phyloP scores from a whole-genome alignment of 495 filamentous ascomycete genomes.

The Aspergillus diversus region DNA sequence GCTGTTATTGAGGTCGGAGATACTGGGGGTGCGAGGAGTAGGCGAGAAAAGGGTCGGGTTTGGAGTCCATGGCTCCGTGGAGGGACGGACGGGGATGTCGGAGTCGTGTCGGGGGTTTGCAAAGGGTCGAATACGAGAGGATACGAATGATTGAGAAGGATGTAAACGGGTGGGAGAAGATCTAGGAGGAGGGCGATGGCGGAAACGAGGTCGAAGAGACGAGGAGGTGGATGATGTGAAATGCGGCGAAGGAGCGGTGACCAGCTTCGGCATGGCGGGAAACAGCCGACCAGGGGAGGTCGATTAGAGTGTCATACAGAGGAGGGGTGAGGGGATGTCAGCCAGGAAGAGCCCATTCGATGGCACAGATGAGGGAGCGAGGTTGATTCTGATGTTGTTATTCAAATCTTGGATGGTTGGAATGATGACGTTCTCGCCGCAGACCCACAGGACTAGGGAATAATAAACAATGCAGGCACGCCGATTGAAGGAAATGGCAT shows the following conservation, averaged over 20 bases:
- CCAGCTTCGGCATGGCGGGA: conserved; percentile 43
- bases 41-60: conserved; percentile 16
- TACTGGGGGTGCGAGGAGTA: conserved; percentile 3
- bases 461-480: neutral
- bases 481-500: neutral
- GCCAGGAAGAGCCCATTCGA: no score
- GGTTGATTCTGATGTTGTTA: neutral
- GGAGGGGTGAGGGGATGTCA: neutral
- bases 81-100: conserved; percentile 37
- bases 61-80: conserved; percentile 28
- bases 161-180: neutral
- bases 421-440: conserved; percentile 18
- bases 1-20: conserved; percentile 19
- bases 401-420: neutral
- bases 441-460: conserved; percentile 6
- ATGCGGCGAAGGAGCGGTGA: conserved; percentile 15
- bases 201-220: conserved; percentile 13
- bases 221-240: conserved; percentile 11
- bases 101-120: conserved; percentile 28
- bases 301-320: conserved; percentile 4
- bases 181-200: neutral
- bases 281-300: neutral
- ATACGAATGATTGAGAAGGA: conserved; percentile 31
- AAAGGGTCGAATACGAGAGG: conserved; percentile 30
- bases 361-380: neutral